Conservation (phyloP, 208 protist genomes). For the Borovskyia barvae region DNA sequence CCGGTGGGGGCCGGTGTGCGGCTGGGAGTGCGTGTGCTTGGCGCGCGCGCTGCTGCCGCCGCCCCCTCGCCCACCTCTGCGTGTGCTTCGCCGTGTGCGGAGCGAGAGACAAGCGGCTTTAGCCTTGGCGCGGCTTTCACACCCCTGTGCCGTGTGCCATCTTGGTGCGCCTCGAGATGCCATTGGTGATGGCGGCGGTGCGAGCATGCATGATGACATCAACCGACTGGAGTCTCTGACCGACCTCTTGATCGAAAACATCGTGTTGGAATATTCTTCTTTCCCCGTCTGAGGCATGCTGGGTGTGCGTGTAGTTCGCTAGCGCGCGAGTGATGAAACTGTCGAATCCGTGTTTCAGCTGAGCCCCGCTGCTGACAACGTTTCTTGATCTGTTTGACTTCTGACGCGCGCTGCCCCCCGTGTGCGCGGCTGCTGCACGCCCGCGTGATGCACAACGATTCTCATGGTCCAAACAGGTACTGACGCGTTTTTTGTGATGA, state of each 20-base stretch:
- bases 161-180: constrained; percentile 36
- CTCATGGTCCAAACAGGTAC: constrained; percentile 10
- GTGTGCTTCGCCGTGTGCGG: neutral
- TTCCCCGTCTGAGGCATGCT: constrained; percentile 25
- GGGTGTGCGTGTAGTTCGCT: neutral
- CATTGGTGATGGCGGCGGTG: neutral
- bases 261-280: constrained; percentile 22
- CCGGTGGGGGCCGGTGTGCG: neutral
- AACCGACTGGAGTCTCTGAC: constrained; percentile 43
- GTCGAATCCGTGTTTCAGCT: constrained; percentile 60
- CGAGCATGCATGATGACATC: constrained; percentile 25
- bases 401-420: constrained; percentile 5
- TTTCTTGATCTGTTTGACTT: constrained; percentile 44
- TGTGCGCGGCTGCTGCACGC: constrained; percentile 5
- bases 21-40: neutral
- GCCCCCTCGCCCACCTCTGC: neutral
- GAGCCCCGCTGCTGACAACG: constrained; percentile 31
- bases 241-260: constrained; percentile 23
- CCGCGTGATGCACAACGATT: constrained; percentile 14
- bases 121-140: constrained; percentile 39
- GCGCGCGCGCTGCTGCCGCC: neutral
- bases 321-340: constrained; percentile 33
- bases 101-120: constrained; percentile 25
- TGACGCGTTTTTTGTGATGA: constrained; percentile 2
- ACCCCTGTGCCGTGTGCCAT: constrained; percentile 32